Base-by-base conservation (phyloP, 257 asterid species). In the Jaltomata sinuosa region DNA sequence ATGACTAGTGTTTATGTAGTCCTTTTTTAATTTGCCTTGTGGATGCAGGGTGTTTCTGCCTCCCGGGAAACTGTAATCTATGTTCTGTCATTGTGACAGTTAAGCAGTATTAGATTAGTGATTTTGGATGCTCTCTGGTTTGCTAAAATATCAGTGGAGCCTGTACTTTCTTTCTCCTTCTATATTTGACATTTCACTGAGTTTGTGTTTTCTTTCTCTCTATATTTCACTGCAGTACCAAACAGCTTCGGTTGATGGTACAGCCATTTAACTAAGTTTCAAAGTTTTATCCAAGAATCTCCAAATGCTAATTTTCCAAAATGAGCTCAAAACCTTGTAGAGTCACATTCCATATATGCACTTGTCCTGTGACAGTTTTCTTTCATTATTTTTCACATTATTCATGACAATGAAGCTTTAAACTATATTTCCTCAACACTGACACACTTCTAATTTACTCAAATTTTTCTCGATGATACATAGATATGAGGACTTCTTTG, bases 401-500 rank as follows among this genome's bases (percentile, higher is more conserved):
- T 77, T 8, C 19, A 49, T 9, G 62, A 29, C 81, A 49, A 4
- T 22, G 45, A 49, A 45, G 64, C 49, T 77, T 49, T 77, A 29
- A 76, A 50, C 80, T 82, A 50, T 53, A 49, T 78, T 78, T 38
- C 77, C 59, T 16, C 64, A 77, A 77, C 45, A 49, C 18, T 77
- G 82, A 18, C 82, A 29, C 77, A 34, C 45, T 49, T 45, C 45
- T 31, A 49, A 18, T 77, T 77, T 29, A 27, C 64, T 29, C 47
- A 2, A 16, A 3, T 38, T 40, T 25, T 38, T 59, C 50, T 82
- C n/a, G 47, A 36, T 36, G 27, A 65, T 83, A 21, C 79, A 14
- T 62, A 74, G 45, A 50, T 54, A 79, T 85, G 97, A 93, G 31
- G 98, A 94, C 82, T 94, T 95, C 87, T 97, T 97, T 91, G 93